A percentile compares a stretch with the other conserved stretches of the same genome.
Conservation (phyloP, 352 stramenopile genomes). For the Vaucheria bursata region DNA sequence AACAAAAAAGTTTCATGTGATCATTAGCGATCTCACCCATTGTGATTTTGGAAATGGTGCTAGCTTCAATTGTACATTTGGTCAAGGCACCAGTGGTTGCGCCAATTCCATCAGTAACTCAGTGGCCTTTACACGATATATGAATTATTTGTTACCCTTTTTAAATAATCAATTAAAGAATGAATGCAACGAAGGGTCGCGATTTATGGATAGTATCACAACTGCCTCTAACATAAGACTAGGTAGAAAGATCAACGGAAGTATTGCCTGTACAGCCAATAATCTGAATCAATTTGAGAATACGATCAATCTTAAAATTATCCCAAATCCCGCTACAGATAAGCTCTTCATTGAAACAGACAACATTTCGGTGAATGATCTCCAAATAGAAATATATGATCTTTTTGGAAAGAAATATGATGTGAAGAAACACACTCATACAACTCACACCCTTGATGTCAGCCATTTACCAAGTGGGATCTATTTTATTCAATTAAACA, state of each 20-base stretch:
- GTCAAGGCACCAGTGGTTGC: not conserved
- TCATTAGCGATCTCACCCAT: not conserved
- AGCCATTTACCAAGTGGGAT: no score
- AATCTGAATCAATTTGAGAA: not conserved
- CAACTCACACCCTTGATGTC: no score
- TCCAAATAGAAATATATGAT: slow-evolving; percentile 1
- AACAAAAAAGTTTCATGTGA: slow-evolving; percentile 1
- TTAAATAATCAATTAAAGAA: slow-evolving; percentile 3
- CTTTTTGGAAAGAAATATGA: no score
- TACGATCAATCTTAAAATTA: not conserved
- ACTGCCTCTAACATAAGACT: not conserved
- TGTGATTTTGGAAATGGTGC: slow-evolving; percentile 1
- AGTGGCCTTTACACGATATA: not conserved
- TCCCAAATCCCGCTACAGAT: not conserved
- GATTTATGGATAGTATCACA: not conserved
- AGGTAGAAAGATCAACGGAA: not conserved
- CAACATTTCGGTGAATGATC: not conserved
- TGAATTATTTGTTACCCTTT: not conserved
- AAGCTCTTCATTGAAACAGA: not conserved
- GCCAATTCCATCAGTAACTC: not conserved
- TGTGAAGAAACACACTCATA: no score
- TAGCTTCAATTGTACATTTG: not conserved
- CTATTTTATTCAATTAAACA: no score
- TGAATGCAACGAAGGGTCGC: not conserved
- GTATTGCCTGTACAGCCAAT: not conserved